phyloP scores from a whole-genome alignment of 345 rosid species.

The Linum tenue region DNA sequence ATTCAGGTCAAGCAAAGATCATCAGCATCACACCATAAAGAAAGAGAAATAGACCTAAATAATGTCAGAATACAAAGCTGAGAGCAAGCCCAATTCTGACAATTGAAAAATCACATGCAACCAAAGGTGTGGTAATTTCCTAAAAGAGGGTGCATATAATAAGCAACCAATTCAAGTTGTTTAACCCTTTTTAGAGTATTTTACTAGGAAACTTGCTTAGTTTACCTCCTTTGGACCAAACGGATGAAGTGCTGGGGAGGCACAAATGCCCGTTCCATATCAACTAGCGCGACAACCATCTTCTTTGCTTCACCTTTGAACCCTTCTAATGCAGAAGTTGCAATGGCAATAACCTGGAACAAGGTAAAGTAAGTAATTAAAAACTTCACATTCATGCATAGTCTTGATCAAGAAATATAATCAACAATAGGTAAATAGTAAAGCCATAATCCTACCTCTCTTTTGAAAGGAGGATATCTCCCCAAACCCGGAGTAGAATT shows the following conservation, averaged over 20 bases:
- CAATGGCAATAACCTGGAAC: constrained; percentile 74
- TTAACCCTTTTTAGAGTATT: not conserved
- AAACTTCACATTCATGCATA: constrained; percentile 6
- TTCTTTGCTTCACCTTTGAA: constrained; percentile 89
- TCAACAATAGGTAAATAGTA: not conserved
- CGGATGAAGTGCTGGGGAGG: constrained; percentile 99
- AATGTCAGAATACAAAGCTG: not conserved
- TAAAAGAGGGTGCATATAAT: not conserved
- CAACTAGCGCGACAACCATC: constrained; percentile 96
- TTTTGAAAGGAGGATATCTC: constrained; percentile 92
- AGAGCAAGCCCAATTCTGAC: not conserved
- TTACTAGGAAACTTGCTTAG: too few species aligned
- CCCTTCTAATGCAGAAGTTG: constrained; percentile 80
- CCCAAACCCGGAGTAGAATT: constrained; percentile 97
- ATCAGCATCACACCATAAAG: not conserved
- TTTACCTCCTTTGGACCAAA: constrained; percentile 84
- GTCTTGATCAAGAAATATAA: not conserved
- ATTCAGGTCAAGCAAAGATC: not conserved
- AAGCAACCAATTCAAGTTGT: too few species aligned
- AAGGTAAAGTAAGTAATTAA: not conserved
- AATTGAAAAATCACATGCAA: not conserved
- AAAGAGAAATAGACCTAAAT: not conserved
- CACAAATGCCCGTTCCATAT: constrained; percentile 99
- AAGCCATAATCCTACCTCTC: constrained; percentile 46
- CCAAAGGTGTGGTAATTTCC: not conserved